phyloP scores from a whole-genome alignment of 768 basidiomycete species.

The Pulveroboletus sp. region DNA sequence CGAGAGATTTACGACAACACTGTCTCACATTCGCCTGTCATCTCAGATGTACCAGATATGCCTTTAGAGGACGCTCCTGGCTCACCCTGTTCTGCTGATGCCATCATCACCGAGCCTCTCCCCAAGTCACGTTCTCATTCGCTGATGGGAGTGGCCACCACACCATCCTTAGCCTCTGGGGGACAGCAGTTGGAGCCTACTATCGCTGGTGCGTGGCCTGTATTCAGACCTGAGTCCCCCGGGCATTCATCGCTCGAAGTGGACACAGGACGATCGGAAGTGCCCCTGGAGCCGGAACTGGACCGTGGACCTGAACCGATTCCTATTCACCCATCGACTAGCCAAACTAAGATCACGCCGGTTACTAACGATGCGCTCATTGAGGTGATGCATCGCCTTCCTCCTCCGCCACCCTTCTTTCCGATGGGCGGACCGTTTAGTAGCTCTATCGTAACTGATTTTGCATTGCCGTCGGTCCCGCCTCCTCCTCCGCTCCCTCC shows the following conservation, averaged over 20 bases:
- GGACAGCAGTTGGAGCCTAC: conserved; percentile 32
- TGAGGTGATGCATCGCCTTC: conserved; percentile 18
- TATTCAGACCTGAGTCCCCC: conserved; percentile 34
- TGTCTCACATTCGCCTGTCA: conserved; percentile 6
- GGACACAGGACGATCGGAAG: conserved; percentile 11
- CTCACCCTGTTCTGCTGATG: conserved; percentile 6
- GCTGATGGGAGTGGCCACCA: conserved; percentile 46
- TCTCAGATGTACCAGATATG: conserved; percentile 9
- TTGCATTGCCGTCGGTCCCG: conserved; percentile 17
- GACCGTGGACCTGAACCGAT: conserved; percentile 5
- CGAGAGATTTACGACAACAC: conserved; percentile 22
- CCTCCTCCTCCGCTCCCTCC: conserved; percentile 3
- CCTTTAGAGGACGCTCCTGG: conserved; percentile 7
- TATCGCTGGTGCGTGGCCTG: conserved; percentile 43
- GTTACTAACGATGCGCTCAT: conserved; percentile 6
- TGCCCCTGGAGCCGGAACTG: neutral
- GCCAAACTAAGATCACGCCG: conserved; percentile 13
- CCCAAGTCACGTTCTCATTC: conserved; percentile 38
- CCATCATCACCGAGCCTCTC: conserved; percentile 8
- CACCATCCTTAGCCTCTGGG: conserved; percentile 23
- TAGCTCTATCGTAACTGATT: conserved; percentile 15
- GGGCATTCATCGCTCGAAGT: conserved; percentile 12
- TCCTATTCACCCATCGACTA: neutral
- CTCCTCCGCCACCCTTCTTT: conserved; percentile 17
- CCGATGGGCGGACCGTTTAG: conserved; percentile 16